These are phyloP conservation scores for Candida golubevii DNA, from an alignment of 805 yeast species.

Conservation along the genomic window DNA sequence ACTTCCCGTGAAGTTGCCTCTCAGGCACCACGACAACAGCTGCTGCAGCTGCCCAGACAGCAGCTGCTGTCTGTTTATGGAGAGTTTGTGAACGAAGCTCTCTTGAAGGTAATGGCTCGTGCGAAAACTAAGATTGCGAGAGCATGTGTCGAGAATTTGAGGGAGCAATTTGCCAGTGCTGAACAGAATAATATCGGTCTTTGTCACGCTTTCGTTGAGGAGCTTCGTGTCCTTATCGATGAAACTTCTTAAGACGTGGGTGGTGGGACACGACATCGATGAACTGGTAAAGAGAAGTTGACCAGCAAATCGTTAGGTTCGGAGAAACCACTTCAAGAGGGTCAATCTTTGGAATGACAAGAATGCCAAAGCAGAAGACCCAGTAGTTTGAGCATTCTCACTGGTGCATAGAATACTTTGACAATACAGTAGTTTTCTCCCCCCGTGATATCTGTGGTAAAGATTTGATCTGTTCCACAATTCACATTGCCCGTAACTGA, in stretches of 20 bases:
- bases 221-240: slow-evolving; percentile 29
- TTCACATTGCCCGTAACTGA: too few relatives aligned
- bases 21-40: background rate
- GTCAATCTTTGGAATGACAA: too few relatives aligned
- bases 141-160: slow-evolving; percentile 40
- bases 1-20: background rate
- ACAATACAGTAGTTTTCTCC: too few relatives aligned
- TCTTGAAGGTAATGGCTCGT: slow-evolving; percentile 41
- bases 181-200: slow-evolving; percentile 61
- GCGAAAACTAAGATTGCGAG: slow-evolving; percentile 50
- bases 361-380: too few relatives aligned
- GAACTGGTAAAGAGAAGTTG: too few relatives aligned
- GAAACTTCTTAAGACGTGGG: background rate
- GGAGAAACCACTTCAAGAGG: too few relatives aligned
- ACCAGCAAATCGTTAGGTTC: too few relatives aligned
- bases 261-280: too few relatives aligned
- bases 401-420: too few relatives aligned
- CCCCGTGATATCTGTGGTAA: too few relatives aligned
- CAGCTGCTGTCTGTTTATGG: slow-evolving; percentile 12
- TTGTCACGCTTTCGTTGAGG: slow-evolving; percentile 63
- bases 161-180: slow-evolving; percentile 35
- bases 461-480: too few relatives aligned
- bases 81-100: slow-evolving; percentile 9
- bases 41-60: slow-evolving; percentile 1
- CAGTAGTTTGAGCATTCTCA: too few relatives aligned